Base-by-base conservation (phyloP, 176 grass and related monocot species). In the Alloteropsis semialata region DNA sequence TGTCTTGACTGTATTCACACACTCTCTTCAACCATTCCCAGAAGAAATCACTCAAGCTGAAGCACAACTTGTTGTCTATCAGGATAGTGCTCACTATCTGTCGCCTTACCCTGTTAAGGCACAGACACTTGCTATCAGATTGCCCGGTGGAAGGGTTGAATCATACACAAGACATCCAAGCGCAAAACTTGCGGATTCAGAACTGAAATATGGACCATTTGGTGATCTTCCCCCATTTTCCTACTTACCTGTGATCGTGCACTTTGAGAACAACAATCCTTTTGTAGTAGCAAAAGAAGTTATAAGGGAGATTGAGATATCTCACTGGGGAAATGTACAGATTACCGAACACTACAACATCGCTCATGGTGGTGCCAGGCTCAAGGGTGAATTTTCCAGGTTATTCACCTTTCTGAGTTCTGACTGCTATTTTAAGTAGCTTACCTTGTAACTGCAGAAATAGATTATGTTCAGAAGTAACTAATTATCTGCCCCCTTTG, bases 321-420 rank as follows among this genome's bases (percentile, higher is more conserved):
- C 96, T 36, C 93, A 99, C 77, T 99, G 96, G 96, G 96, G 96
- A 19, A 96, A 96, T 49, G 85, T 96, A 59, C 93, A 91, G 74
- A 78, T 99, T 80, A 99, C 89, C 0, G 96, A 99, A 77, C 93
- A 99, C 65, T 99, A 96, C 80, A 96, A 73, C 72, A 84, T 99
- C 83, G 88, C 80, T 63, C 93, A 99, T 70, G 93, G 93, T 70
- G 96, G 96, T 85, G 93, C 96, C 69, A 87, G 22, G 79, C 90
- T 94, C 21, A 99, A 99, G 88, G 93, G 93, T 67, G 96, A 90
- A 77, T 99, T 99, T 86, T 99, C 96, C 64, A 99, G 96, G 96
- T 99, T 78, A 11, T 10, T 89, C 56, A 82, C 51, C 39, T 17
- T 64, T 81, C 46, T 57, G 34, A 55, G 36, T 81, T 77, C 15